A percentile compares a stretch with the other conserved stretches of the same genome.
Conservation (phyloP, 306 rosid species). For the Mucuna pruriens region DNA sequence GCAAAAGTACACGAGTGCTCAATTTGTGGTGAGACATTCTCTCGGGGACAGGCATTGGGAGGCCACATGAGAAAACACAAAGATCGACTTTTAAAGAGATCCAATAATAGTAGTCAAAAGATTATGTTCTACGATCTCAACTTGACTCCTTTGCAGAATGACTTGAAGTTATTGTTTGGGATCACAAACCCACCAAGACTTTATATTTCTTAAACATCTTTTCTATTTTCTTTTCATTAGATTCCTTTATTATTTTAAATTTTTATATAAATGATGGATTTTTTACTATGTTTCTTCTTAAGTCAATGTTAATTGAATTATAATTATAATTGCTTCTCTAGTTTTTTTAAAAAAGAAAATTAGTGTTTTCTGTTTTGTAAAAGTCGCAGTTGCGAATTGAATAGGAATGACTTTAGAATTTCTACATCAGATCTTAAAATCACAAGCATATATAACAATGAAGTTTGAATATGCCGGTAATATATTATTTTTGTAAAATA, state of each 20-base stretch:
- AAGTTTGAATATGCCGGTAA: too few relatives aligned
- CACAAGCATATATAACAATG: too few relatives aligned
- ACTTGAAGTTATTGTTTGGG: background rate
- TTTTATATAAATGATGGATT: background rate
- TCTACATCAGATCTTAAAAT: too few relatives aligned
- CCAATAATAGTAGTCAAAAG: too few relatives aligned
- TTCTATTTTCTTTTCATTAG: too few relatives aligned
- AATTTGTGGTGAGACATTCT: background rate
- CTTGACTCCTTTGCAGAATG: background rate
- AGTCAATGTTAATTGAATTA: background rate
- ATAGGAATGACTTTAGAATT: too few relatives aligned
- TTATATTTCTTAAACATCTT: background rate
- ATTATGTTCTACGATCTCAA: background rate
- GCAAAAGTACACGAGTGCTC: background rate
- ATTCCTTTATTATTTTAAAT: background rate
- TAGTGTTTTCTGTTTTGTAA: background rate
- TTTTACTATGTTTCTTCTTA: background rate
- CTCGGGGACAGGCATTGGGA: background rate
- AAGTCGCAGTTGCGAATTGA: background rate
- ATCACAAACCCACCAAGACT: background rate
- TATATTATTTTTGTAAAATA: too few relatives aligned
- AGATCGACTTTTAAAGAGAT: too few relatives aligned
- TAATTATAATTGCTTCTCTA: background rate
- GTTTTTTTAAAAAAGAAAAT: background rate
- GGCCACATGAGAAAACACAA: background rate